Percentiles rank a stretch among this genome's conserved stretches.
phyloP scores from a whole-genome alignment of 106 monocot genomes.

The Allium cepa region DNA sequence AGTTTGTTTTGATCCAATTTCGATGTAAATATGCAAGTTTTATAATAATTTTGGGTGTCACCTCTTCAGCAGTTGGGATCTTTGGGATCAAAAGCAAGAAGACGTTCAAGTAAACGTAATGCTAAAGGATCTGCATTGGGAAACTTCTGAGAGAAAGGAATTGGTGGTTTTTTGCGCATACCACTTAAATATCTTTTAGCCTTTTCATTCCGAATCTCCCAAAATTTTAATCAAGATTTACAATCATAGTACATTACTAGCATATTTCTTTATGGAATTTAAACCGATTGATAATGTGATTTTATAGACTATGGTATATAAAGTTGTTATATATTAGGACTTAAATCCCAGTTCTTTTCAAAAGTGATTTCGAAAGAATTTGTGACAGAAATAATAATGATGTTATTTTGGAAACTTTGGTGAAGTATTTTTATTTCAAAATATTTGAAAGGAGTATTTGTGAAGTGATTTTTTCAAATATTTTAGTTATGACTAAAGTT shows the following conservation, averaged over 20 bases:
- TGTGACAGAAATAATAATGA: no score
- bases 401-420: no score
- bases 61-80: conserved; percentile 65
- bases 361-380: no score
- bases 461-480: no score
- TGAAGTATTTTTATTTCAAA: no score
- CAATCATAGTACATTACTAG: neutral
- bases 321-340: no score
- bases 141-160: conserved; percentile 60
- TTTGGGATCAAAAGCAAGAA: conserved; percentile 83
- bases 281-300: no score
- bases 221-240: conserved; percentile 14
- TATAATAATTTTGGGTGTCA: conserved; percentile 15
- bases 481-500: no score
- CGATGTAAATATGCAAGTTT: neutral
- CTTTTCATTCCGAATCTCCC: conserved; percentile 69
- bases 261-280: no score
- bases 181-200: conserved; percentile 58
- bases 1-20: neutral
- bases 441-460: no score
- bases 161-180: conserved; percentile 53
- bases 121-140: conserved; percentile 57
- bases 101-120: conserved; percentile 42
- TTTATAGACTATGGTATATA: no score
- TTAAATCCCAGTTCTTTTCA: no score